Percentiles rank a stretch among this genome's conserved stretches.
phyloP scores from a whole-genome alignment of 2,329 filamentous ascomycete species.

The Aspergillus ustus region DNA sequence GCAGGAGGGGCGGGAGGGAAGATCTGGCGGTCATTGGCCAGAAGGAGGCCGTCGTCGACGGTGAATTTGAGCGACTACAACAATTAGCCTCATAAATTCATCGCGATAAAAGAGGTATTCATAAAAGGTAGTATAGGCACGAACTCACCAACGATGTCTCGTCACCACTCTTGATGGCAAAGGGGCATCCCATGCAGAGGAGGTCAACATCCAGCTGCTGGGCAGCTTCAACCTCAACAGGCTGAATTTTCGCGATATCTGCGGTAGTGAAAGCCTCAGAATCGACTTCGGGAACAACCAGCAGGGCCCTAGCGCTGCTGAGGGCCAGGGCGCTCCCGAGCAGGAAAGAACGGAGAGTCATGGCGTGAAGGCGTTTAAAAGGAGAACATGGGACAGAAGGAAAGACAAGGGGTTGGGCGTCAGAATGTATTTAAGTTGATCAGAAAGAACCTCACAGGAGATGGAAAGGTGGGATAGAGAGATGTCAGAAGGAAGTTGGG shows the following conservation, averaged over 20 bases:
- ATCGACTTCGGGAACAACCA: constrained; percentile 43
- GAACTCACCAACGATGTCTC: constrained; percentile 43
- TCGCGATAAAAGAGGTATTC: neutral
- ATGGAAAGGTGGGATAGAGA: neutral
- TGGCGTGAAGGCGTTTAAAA: constrained; percentile 26
- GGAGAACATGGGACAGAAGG: constrained; percentile 19
- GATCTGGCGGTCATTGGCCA: constrained; percentile 45
- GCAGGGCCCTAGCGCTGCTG: constrained; percentile 41
- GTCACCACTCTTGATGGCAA: constrained; percentile 42
- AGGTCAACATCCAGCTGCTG: constrained; percentile 37
- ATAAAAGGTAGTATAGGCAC: neutral
- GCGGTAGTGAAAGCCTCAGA: constrained; percentile 29
- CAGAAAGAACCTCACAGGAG: neutral
- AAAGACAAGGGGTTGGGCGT: constrained; percentile 1
- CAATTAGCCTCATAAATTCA: neutral
- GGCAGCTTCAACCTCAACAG: constrained; percentile 31
- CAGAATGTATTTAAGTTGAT: neutral
- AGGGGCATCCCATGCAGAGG: constrained; percentile 45
- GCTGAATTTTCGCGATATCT: constrained; percentile 31
- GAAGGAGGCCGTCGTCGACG: constrained; percentile 38
- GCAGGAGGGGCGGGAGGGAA: constrained; percentile 42
- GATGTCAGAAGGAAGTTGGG: constrained; percentile 3
- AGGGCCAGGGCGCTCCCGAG: constrained; percentile 41
- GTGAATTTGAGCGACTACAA: constrained; percentile 42
- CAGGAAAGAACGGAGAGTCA: constrained; percentile 43